Evolutionary conservation across 1,284 basidiomycete species (phyloP).

Genomic region (Ceratobasidium sp.): DNA sequence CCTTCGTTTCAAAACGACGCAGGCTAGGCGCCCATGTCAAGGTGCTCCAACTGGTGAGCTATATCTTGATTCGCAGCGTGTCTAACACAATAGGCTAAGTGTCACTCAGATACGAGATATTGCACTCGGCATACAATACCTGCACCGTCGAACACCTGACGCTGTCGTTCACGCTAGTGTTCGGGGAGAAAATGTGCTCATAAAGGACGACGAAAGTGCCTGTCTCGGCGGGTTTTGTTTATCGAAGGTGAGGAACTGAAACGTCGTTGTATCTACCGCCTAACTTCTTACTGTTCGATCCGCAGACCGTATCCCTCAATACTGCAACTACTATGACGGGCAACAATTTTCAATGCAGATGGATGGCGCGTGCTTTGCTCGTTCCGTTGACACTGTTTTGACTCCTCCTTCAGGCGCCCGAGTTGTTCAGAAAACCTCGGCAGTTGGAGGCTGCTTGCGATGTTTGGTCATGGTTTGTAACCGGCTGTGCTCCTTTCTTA

Average conservation of each 20-base stretch:
- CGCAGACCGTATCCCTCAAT: neutral
- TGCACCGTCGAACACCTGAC: neutral
- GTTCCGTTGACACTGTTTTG: neutral
- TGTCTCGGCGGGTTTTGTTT: constrained; percentile 32
- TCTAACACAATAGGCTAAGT: neutral
- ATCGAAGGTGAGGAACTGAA: neutral
- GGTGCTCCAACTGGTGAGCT: constrained; percentile 10
- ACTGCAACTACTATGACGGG: constrained; percentile 11
- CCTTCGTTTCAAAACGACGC: neutral
- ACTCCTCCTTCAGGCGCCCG: constrained; percentile 20
- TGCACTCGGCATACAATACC: constrained; percentile 21
- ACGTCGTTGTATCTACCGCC: neutral
- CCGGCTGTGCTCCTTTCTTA: neutral
- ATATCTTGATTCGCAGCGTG: neutral
- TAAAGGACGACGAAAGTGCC: constrained; percentile 24
- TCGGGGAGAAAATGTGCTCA: constrained; percentile 33
- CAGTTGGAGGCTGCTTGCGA: constrained; percentile 3
- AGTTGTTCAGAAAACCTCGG: constrained; percentile 8
- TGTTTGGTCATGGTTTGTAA: constrained; percentile 29
- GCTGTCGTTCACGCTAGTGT: constrained; percentile 31
- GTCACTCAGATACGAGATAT: neutral
- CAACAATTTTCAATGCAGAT: constrained; percentile 13
- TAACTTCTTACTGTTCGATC: neutral
- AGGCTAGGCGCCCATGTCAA: neutral
- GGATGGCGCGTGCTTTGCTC: constrained; percentile 14